Evolutionary conservation across 345 rosid species (phyloP), one percentile per base, ranked within the genome.

Genomic region (Brassica incana): DNA sequence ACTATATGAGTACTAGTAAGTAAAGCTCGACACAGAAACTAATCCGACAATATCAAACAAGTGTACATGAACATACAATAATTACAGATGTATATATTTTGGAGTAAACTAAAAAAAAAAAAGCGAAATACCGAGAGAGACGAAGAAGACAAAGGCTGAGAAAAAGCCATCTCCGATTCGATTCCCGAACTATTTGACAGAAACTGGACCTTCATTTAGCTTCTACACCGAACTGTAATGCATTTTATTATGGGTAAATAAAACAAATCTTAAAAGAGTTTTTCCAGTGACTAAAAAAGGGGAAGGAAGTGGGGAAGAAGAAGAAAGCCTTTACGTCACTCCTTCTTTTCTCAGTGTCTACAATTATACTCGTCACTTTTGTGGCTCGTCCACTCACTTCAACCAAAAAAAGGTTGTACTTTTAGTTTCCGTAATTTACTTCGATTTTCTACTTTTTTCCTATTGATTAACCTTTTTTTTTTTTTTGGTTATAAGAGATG

Each of bases 81-180:
- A n/a, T 45, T 45, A 76, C 70, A 54, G 12, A 36, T 4, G 64
- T 1, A 30, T 36, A 71, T 36, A 71, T 9, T 25, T 38, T 3
- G 56, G 35, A 71, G 40, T 40, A 54, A 71, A 16, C 40, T 67
- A 25, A 7, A 15, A 33, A 32, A 7, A 35, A 38, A 38, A 38
- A 38, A 43, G 72, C 45, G 9, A 23, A 6, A 69, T 67, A 69
- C 68, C 72, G 58, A 75, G 76, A 81, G 67, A 75, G 62, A 36
- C 1, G 66, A 74, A 52, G 85, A 67, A 76, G 88, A 6, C 36
- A 72, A 86, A 87, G 93, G 67, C 76, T 35, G 69, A 71, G 70
- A 80, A 32, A 86, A 80, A 66, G 85, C 83, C 98, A 93, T 93
- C 75, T 36, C 71, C 67, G 85, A 63, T 35, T 84, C 74, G 78